phyloP scores from a whole-genome alignment of 352 stramenopile genomes.

The Phytophthora pluvialis region DNA sequence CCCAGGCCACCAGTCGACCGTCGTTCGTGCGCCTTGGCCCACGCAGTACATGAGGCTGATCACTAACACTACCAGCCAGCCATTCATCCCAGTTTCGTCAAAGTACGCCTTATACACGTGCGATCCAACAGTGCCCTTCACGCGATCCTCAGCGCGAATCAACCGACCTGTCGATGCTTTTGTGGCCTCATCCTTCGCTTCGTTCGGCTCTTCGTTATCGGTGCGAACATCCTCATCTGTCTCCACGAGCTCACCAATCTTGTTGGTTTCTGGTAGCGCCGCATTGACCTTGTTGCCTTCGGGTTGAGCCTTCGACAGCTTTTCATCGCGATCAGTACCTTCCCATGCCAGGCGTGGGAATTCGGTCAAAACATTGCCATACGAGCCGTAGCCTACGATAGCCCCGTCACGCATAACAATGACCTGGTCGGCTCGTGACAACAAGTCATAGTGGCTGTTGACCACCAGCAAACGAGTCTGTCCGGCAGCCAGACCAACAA shows the following conservation, averaged over 20 bases:
- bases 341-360: conserved; percentile 36
- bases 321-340: neutral
- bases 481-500: conserved; percentile 57
- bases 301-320: too few species aligned
- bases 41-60: conserved; percentile 5
- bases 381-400: conserved; percentile 82
- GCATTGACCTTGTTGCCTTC: too few species aligned
- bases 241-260: neutral
- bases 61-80: conserved; percentile 13
- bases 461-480: conserved; percentile 92
- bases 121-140: conserved; percentile 40
- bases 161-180: conserved; percentile 9
- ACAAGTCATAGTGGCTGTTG: conserved; percentile 92
- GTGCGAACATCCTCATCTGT: neutral
- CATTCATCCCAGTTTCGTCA: conserved; percentile 41
- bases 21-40: conserved; percentile 23
- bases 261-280: too few species aligned
- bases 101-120: conserved; percentile 48
- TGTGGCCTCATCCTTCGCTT: neutral
- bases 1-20: conserved; percentile 39
- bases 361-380: conserved; percentile 55
- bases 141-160: conserved; percentile 42
- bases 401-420: conserved; percentile 73
- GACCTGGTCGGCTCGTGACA: conserved; percentile 57
- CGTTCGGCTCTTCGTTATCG: neutral